phyloP scores from a whole-genome alignment of 2,329 filamentous ascomycete genomes.

The Cytospora paraplurivora region DNA sequence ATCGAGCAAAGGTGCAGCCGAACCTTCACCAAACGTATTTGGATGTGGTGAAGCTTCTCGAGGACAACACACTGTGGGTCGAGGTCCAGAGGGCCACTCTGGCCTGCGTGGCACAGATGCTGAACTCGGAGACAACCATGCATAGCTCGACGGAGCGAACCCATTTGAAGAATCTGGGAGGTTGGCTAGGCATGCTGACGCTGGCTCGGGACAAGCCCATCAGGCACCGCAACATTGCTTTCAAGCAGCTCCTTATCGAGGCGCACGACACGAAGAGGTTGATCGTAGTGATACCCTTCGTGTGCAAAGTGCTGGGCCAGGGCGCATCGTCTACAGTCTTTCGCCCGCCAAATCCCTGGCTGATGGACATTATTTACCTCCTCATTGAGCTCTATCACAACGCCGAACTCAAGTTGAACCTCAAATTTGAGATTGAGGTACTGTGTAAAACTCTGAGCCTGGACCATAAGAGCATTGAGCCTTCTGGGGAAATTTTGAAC shows the following conservation, averaged over 20 bases:
- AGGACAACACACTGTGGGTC: slow-evolving; percentile 76
- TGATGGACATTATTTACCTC: slow-evolving; percentile 92
- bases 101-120: slow-evolving; percentile 77
- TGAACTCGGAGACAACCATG: slow-evolving; percentile 88
- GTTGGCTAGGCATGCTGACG: slow-evolving; percentile 91
- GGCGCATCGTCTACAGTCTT: slow-evolving; percentile 86
- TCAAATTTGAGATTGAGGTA: slow-evolving; percentile 98
- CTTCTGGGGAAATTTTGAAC: slow-evolving; percentile 82
- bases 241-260: slow-evolving; percentile 92
- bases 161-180: slow-evolving; percentile 89
- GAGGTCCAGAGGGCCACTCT: slow-evolving; percentile 95
- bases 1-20: slow-evolving; percentile 94
- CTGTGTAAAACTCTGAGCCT: slow-evolving; percentile 88
- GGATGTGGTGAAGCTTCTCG: slow-evolving; percentile 81
- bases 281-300: slow-evolving; percentile 92
- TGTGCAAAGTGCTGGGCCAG: slow-evolving; percentile 91
- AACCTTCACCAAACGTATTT: slow-evolving; percentile 96
- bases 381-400: slow-evolving; percentile 93
- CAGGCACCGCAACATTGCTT: slow-evolving; percentile 94
- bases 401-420: slow-evolving; percentile 90
- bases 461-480: slow-evolving; percentile 90
- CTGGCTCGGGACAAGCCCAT: slow-evolving; percentile 93
- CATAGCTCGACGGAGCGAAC: slow-evolving; percentile 81
- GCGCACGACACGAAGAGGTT: slow-evolving; percentile 91
- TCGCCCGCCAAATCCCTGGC: slow-evolving; percentile 92